Evolutionary conservation across 495 filamentous ascomycete genomes (phyloP), one percentile per base, ranked within the genome.

Genomic region (Thozetella sp.): DNA sequence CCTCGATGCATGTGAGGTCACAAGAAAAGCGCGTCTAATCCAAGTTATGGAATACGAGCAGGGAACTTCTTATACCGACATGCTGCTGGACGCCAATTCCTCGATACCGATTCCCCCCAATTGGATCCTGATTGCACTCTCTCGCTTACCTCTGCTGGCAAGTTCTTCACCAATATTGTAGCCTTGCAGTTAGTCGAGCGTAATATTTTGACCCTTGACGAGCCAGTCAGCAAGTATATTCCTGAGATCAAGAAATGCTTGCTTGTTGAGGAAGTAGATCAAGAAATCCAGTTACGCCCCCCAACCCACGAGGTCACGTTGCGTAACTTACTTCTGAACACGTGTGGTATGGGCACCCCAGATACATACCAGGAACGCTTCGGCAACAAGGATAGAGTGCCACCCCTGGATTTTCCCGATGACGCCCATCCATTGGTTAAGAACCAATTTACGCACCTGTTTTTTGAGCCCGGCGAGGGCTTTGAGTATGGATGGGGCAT

Each of bases 61-160:
- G 51, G 51, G 25, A 53, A 53, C 51, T 53, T 53, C 51, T 53
- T 53, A 53, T 53, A 24, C 51, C 51, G 51, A 53, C 51, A 53
- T 53, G 51, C 51, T 22, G 51, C 51, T 53, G 51, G 51, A 53
- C 51, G 51, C 51, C 51, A 53, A 53, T 53, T 53, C 30, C 30
- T 37, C 30, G 30, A 37, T 37, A 17, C 30, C 30, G 17, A 37
- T 37, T 37, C 30, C 30, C 30, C 30, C 30, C 30, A 6, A 37
- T 37, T 37, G 30, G 30, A 37, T 37, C 30, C 30, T 37, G 30
- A 37, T 37, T 37, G 30, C 30, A 37, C 30, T 37, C 30, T 37
- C 30, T 37, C 30, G 9, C 30, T 37, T 37, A 37, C 30, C 30
- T 37, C 30, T 37, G 30, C 30, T 37, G 30, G 30, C 30, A 37